Conservation (phyloP, 2,329 filamentous ascomycete species). For the Aspergillus viridinutans region DNA sequence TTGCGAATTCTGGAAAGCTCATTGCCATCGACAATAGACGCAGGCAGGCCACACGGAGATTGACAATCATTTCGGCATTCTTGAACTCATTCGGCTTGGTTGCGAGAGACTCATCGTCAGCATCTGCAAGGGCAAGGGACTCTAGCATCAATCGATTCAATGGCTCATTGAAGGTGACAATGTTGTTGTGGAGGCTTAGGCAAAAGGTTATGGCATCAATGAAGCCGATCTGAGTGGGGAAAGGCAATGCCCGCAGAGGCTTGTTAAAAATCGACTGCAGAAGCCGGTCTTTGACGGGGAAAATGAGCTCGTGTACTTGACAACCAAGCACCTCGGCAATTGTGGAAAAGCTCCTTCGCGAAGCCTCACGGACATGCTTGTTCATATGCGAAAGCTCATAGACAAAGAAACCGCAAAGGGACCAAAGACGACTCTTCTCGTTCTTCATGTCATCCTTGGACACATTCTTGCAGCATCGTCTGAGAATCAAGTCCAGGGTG, state of each 20-base stretch:
- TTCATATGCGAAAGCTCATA: constrained; percentile 94
- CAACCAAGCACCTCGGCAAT: constrained; percentile 73
- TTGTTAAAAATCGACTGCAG: constrained; percentile 94
- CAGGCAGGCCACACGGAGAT: constrained; percentile 87
- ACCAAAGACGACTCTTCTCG: constrained; percentile 62
- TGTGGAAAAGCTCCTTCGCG: constrained; percentile 73
- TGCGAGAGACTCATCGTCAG: constrained; percentile 85
- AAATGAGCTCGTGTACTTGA: constrained; percentile 81
- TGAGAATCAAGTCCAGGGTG: constrained; percentile 74
- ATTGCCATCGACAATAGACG: constrained; percentile 90
- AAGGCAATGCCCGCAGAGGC: constrained; percentile 85
- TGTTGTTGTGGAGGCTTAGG: constrained; percentile 80
- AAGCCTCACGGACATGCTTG: constrained; percentile 83
- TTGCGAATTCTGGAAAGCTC: constrained; percentile 85
- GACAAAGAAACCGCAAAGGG: constrained; percentile 79
- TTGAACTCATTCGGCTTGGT: constrained; percentile 91
- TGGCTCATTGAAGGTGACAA: constrained; percentile 87
- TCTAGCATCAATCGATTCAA: constrained; percentile 89
- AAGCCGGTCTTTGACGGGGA: constrained; percentile 83
- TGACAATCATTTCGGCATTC: constrained; percentile 92
- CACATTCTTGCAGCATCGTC: constrained; percentile 71
- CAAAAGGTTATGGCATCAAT: constrained; percentile 98
- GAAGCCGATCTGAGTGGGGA: constrained; percentile 93
- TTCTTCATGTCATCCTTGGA: constrained; percentile 74
- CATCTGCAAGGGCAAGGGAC: constrained; percentile 87